Base-by-base conservation (phyloP, 768 basidiomycete species). In the Omphalotus guepiniiformis region DNA sequence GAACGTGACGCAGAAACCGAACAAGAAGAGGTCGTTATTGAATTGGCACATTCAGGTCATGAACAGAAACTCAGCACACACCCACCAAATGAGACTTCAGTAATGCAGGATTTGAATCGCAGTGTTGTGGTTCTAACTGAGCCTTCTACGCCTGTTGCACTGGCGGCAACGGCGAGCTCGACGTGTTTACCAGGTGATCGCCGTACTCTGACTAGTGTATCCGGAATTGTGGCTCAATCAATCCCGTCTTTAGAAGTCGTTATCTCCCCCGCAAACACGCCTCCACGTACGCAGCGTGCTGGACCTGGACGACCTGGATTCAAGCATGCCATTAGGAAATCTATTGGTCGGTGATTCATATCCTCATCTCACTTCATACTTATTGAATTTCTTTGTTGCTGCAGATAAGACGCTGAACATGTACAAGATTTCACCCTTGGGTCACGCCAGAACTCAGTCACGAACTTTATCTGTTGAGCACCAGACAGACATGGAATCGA, bases 281-380 rank as follows among this genome's bases (percentile, higher is more conserved):
- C 37, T 16, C 39, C 46, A 6, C 38, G 26, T 22, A 7, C 16
- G 6, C 26, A 22, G 5, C n/a, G n/a, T n/a, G 25, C 27, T 43
- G 74, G 73, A 50, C 71, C 72, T 6, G 72, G 69, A 9, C 59
- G 79, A 26, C 66, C 57, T 41, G 70, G 74, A 25, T 68, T 89
- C 53, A 86, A 76, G 63, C 87, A 88, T 54, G 81, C 79, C 49
- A 72, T 91, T 54, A 85, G 78, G 61, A 71, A 76, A 50, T 91
- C 88, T 1, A 81, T 91, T 51, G 86, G 88, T 87, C 54, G 28
- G 73, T 63, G 12, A 18, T 13, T n/a, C 2, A 16, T 2, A 22
- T 9, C 38, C 16, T 45, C 22, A 40, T 25, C 8, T 22, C 3
- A 35, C 5, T 30, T 42, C 11, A 13, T 18, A 15, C 19, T 25